Percentiles rank a stretch among this genome's conserved stretches.
Conservation (phyloP, 2,329 filamentous ascomycete species). For the Rhytidhysteron rufulum region DNA sequence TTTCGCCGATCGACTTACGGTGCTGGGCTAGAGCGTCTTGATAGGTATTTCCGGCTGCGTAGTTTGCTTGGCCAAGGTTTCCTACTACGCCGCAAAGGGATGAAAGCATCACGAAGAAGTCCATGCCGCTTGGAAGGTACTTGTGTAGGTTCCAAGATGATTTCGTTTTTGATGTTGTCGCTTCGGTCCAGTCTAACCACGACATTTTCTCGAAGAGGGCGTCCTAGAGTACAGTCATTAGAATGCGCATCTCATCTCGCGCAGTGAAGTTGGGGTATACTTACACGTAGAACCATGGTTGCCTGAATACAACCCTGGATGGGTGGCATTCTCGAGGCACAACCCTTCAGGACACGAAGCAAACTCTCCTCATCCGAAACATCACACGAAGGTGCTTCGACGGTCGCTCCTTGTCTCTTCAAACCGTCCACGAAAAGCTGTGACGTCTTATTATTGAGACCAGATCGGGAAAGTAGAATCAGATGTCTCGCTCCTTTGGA, state of each 20-base stretch:
- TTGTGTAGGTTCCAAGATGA: constrained; percentile 14
- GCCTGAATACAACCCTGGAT: constrained; percentile 8
- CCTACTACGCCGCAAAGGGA: constrained; percentile 3
- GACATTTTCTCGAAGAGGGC: not conserved
- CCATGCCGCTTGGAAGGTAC: constrained; percentile 1
- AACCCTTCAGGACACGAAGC: not conserved
- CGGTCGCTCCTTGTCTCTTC: not conserved
- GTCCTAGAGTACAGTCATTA: not conserved
- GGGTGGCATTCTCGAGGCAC: constrained; percentile 1
- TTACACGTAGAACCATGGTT: constrained; percentile 7
- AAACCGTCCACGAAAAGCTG: not conserved
- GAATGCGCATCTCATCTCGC: not conserved
- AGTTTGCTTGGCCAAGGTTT: constrained; percentile 5
- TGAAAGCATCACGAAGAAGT: constrained; percentile 7
- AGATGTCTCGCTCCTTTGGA: not conserved
- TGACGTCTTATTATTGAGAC: not conserved
- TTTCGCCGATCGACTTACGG: constrained; percentile 1
- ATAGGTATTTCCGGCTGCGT: constrained; percentile 6
- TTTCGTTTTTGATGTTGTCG: constrained; percentile 10
- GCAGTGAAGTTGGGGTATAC: not conserved
- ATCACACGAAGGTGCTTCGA: not conserved
- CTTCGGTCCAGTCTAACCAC: not conserved
- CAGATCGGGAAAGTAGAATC: not conserved
- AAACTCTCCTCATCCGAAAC: not conserved
- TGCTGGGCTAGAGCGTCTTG: constrained; percentile 4